A percentile compares a stretch with the other conserved stretches of the same genome.
These are phyloP conservation scores for Phaseolus lunatus DNA, from an alignment of 306 rosid genomes.

Conservation along the genomic window DNA sequence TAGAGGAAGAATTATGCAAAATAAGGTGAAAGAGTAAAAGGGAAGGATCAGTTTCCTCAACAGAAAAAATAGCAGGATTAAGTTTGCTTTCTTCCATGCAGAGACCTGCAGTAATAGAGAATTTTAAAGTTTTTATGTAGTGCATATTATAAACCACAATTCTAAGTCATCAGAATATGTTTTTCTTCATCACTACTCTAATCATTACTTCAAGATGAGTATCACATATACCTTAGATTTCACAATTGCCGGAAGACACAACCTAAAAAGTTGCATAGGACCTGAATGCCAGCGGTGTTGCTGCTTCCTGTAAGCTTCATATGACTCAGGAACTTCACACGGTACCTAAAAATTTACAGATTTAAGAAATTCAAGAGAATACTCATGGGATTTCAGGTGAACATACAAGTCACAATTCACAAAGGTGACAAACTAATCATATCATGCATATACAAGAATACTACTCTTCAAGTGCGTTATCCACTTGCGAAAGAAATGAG, in stretches of 20 bases:
- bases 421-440: slow-evolving; percentile 22
- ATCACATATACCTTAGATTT: slow-evolving; percentile 71
- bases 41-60: slow-evolving; percentile 94
- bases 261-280: slow-evolving; percentile 94
- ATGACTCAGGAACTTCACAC: slow-evolving; percentile 95
- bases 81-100: slow-evolving; percentile 84
- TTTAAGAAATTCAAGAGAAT: slow-evolving; percentile 15
- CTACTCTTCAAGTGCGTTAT: neutral
- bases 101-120: slow-evolving; percentile 73
- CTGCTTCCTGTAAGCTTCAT: slow-evolving; percentile 96
- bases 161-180: slow-evolving; percentile 17
- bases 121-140: slow-evolving; percentile 30
- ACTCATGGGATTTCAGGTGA: slow-evolving; percentile 18
- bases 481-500: slow-evolving; percentile 34
- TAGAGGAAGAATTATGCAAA: slow-evolving; percentile 93
- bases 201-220: slow-evolving; percentile 36
- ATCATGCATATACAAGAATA: slow-evolving; percentile 4
- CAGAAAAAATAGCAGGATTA: slow-evolving; percentile 85
- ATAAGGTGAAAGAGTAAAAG: slow-evolving; percentile 91
- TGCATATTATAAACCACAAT: slow-evolving; percentile 27
- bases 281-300: slow-evolving; percentile 99
- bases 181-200: slow-evolving; percentile 35
- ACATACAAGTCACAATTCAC: neutral
- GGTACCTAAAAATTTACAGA: slow-evolving; percentile 65
- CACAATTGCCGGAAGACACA: slow-evolving; percentile 86